These are phyloP conservation scores for Sherardia arvensis DNA, from an alignment of 257 asterid species.

Conservation along the genomic window DNA sequence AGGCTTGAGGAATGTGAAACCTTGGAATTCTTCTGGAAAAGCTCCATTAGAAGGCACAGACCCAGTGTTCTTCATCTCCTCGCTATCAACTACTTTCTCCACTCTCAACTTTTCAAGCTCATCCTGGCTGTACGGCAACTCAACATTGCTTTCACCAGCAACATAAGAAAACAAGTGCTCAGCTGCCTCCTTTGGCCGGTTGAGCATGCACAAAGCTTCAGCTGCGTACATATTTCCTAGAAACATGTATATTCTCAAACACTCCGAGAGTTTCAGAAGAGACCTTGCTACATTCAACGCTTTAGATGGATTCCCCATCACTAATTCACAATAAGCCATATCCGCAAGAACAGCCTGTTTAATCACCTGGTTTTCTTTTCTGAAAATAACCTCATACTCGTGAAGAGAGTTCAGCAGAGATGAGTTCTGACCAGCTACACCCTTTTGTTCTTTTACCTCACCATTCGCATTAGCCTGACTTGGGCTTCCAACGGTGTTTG, in stretches of 20 bases:
- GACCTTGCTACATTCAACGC: conserved; percentile 55
- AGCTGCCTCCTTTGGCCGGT: conserved; percentile 72
- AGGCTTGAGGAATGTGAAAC: conserved; percentile 46
- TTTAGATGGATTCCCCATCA: conserved; percentile 52
- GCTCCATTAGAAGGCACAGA: conserved; percentile 13
- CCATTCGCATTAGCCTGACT: conserved; percentile 46
- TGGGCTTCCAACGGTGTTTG: conserved; percentile 20
- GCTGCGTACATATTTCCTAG: conserved; percentile 67
- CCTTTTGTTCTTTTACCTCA: conserved; percentile 62
- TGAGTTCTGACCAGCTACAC: conserved; percentile 39
- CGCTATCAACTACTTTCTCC: conserved; percentile 45
- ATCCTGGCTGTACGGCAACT: conserved; percentile 54
- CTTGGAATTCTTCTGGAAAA: conserved; percentile 31
- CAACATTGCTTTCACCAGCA: conserved; percentile 39
- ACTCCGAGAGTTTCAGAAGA: conserved; percentile 42
- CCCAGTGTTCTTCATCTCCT: conserved; percentile 28
- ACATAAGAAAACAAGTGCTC: conserved; percentile 37
- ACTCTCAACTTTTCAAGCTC: conserved; percentile 58
- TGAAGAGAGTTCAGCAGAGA: conserved; percentile 37
- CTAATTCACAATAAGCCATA: conserved; percentile 67
- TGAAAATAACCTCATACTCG: conserved; percentile 41
- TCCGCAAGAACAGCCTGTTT: conserved; percentile 65
- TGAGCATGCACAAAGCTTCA: conserved; percentile 79
- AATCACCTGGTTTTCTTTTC: conserved; percentile 53
- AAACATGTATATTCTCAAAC: conserved; percentile 45